phyloP scores from a whole-genome alignment of 2,329 filamentous ascomycete genomes.

The Penicillium sp. region DNA sequence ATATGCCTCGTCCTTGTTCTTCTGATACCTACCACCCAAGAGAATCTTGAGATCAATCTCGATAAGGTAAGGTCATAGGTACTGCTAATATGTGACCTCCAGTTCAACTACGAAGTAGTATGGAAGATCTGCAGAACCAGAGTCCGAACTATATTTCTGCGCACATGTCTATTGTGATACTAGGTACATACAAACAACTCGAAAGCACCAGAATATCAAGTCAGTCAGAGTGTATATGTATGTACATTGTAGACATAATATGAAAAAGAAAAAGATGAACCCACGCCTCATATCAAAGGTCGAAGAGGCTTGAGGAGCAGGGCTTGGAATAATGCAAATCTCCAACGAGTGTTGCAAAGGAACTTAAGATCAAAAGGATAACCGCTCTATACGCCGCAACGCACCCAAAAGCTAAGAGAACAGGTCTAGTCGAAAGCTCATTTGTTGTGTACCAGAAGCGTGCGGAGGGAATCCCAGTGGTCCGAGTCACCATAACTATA shows the following conservation, averaged over 20 bases:
- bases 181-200: neutral
- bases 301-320: conserved; percentile 3
- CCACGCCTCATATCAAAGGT: conserved; percentile 17
- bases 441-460: conserved; percentile 80
- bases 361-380: neutral
- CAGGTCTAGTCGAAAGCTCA: conserved; percentile 27
- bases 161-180: neutral
- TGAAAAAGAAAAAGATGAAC: neutral
- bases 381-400: conserved; percentile 22
- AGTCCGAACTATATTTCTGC: neutral
- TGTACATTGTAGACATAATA: neutral
- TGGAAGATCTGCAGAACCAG: too few species aligned
- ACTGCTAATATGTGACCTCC: too few species aligned
- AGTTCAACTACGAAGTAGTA: too few species aligned
- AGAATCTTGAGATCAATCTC: too few species aligned
- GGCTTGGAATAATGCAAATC: conserved; percentile 1
- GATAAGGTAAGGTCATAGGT: too few species aligned
- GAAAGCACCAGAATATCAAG: neutral
- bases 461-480: conserved; percentile 81
- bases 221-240: neutral
- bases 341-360: neutral
- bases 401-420: conserved; percentile 15
- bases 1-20: too few species aligned
- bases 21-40: too few species aligned
- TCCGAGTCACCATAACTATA: conserved; percentile 72